phyloP scores from a whole-genome alignment of 441 rosid genomes.

The Gossypium laxum region DNA sequence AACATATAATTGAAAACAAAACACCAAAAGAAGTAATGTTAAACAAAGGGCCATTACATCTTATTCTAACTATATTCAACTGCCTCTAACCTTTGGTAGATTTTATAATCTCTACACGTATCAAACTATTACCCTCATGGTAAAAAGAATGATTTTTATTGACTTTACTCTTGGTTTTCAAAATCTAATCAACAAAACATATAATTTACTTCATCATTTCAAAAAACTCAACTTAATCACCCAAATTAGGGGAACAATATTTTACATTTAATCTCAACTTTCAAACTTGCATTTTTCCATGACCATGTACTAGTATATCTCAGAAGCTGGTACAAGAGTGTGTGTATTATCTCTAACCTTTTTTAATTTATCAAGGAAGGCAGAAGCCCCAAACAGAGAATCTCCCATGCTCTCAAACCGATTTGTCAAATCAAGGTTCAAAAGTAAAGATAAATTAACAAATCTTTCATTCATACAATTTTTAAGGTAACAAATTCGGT shows the following conservation, averaged over 20 bases:
- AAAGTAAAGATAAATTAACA: neutral
- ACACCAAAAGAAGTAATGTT: neutral
- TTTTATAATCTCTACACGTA: neutral
- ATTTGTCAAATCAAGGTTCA: neutral
- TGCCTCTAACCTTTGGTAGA: neutral
- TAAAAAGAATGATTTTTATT: neutral
- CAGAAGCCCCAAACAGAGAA: neutral
- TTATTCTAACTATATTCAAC: conserved; percentile 3
- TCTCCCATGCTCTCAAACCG: neutral
- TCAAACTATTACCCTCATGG: neutral
- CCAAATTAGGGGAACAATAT: too few species aligned
- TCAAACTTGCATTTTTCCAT: neutral
- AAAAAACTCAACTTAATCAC: too few species aligned
- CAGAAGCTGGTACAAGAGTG: neutral
- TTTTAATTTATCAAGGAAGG: neutral
- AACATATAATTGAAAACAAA: neutral
- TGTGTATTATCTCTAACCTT: neutral
- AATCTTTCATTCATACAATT: neutral
- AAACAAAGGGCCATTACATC: neutral
- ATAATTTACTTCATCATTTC: too few species aligned
- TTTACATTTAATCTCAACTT: neutral
- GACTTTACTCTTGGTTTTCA: neutral
- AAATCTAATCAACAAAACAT: neutral
- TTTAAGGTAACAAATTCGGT: neutral
- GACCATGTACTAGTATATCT: neutral